Conservation (phyloP, 1,284 basidiomycete genomes). For the Cerioporus squamosus region DNA sequence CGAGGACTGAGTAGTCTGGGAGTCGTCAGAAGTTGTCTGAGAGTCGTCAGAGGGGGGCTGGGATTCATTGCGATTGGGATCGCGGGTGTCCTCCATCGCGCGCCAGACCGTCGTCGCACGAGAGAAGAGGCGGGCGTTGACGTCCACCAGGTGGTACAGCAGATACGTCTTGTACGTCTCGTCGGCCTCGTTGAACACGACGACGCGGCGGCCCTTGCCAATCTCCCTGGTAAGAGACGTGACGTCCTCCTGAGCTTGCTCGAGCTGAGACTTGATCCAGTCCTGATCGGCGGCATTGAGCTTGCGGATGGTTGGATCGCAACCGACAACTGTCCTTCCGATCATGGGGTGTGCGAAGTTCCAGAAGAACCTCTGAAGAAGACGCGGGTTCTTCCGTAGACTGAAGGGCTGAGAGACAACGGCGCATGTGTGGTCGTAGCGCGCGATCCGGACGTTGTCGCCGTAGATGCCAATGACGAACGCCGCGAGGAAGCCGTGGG, state of each 20-base stretch:
- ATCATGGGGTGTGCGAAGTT: background rate
- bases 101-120: conserved; percentile 18
- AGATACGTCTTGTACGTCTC: background rate
- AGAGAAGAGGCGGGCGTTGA: conserved; percentile 20
- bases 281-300: background rate
- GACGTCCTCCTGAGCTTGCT: too few relatives aligned
- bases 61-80: too few relatives aligned
- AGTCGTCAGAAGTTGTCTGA: too few relatives aligned
- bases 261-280: background rate
- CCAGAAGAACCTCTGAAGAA: conserved; percentile 1
- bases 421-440: conserved; percentile 5
- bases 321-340: background rate
- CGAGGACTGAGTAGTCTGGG: too few relatives aligned
- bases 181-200: background rate
- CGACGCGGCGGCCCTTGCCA: background rate
- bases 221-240: too few relatives aligned
- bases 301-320: background rate
- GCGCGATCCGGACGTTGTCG: background rate
- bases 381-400: background rate
- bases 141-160: conserved; percentile 3
- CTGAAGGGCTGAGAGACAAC: background rate
- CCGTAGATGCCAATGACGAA: conserved; percentile 8
- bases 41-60: too few relatives aligned
- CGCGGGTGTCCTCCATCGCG: background rate
- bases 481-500: conserved; percentile 10